Conservation (phyloP, 805 yeast species). For the Candida nonsorbophila region DNA sequence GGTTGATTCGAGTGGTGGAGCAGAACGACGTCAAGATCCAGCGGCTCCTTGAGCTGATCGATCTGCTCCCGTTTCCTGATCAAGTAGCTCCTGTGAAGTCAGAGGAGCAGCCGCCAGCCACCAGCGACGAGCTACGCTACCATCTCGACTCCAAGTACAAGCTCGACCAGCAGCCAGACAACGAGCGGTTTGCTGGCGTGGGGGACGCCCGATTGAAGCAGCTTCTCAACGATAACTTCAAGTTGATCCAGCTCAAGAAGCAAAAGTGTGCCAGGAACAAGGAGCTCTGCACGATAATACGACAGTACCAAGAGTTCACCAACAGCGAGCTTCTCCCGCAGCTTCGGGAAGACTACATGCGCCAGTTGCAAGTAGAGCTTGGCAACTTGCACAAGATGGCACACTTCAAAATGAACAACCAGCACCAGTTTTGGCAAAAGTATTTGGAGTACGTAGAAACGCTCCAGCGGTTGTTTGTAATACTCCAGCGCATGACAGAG, state of each 20-base stretch:
- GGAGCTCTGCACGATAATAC: conserved; percentile 15
- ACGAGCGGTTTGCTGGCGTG: conserved; percentile 6
- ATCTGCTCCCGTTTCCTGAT: conserved; percentile 10
- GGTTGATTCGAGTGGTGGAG: conserved; percentile 15
- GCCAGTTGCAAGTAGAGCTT: neutral
- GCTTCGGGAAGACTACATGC: conserved; percentile 15
- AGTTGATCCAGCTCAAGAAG: conserved; percentile 15
- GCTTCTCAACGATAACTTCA: conserved; percentile 22
- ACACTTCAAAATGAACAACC: conserved; percentile 6
- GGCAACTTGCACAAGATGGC: conserved; percentile 4
- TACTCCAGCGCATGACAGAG: conserved; percentile 6
- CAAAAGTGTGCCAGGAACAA: conserved; percentile 16
- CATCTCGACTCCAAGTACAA: conserved; percentile 15
- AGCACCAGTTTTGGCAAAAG: conserved; percentile 4
- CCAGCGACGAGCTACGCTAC: conserved; percentile 6
- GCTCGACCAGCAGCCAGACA: conserved; percentile 8
- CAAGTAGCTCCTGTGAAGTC: neutral
- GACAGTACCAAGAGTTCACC: conserved; percentile 26
- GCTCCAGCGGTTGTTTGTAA: conserved; percentile 5
- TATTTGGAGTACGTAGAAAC: conserved; percentile 5
- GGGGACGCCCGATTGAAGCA: conserved; percentile 14
- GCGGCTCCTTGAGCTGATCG: conserved; percentile 18
- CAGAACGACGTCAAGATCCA: conserved; percentile 19
- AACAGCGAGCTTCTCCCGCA: conserved; percentile 21
- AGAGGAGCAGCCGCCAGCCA: no score